A percentile compares a stretch with the other conserved stretches of the same genome.
These are phyloP conservation scores for Ottelia alismoides DNA, from an alignment of 106 monocot genomes.

Conservation along the genomic window DNA sequence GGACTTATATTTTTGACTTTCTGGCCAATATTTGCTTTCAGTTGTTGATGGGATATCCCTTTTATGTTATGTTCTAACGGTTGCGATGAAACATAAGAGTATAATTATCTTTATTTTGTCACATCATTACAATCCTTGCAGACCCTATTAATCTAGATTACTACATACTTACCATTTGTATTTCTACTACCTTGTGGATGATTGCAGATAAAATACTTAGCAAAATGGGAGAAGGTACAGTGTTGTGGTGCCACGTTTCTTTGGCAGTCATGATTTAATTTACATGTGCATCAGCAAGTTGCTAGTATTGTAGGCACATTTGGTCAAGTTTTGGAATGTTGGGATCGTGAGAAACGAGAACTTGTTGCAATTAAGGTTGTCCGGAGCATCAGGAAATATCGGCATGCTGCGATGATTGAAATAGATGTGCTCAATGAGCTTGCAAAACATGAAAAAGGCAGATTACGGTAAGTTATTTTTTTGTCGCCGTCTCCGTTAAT, in stretches of 20 bases:
- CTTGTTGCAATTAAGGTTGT: constrained; percentile 87
- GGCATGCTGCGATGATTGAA: constrained; percentile 88
- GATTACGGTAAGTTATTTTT: constrained; percentile 75
- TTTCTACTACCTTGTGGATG: too few species aligned
- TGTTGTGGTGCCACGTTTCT: constrained; percentile 12
- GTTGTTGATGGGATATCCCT: too few species aligned
- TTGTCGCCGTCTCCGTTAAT: not conserved
- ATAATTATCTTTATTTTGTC: too few species aligned
- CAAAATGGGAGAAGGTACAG: constrained; percentile 93
- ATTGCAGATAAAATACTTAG: constrained; percentile 91
- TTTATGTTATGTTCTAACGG: too few species aligned
- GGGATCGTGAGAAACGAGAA: constrained; percentile 84
- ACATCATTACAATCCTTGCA: too few species aligned
- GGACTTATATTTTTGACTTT: too few species aligned
- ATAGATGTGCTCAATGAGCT: constrained; percentile 84
- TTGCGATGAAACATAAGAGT: too few species aligned
- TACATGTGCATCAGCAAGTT: constrained; percentile 6
- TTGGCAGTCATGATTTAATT: constrained; percentile 3
- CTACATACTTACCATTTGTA: too few species aligned
- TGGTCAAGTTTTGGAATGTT: constrained; percentile 96
- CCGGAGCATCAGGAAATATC: constrained; percentile 79
- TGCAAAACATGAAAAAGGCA: constrained; percentile 49
- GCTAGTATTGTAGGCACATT: constrained; percentile 69
- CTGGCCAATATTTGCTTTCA: too few species aligned
- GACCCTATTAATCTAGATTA: too few species aligned